Percentiles rank a stretch among this genome's conserved stretches.
Evolutionary conservation across 306 rosid species (phyloP).

Genomic region (Medicago arabica): DNA sequence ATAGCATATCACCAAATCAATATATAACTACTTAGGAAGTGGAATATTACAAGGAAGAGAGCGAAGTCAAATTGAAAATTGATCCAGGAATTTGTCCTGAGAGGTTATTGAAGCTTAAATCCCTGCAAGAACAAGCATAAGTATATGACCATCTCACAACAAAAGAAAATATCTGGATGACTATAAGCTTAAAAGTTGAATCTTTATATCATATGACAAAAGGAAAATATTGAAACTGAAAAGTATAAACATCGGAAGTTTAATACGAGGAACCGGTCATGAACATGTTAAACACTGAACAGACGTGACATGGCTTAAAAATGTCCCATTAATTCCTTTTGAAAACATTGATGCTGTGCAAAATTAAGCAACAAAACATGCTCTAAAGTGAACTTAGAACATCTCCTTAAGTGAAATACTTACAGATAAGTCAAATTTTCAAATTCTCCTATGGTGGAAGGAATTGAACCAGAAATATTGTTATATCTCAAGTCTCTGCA

Average conservation of each 20-base stretch:
- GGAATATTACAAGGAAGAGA: conserved; percentile 61
- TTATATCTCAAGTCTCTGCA: conserved; percentile 75
- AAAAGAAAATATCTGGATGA: background rate
- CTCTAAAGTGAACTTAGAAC: background rate
- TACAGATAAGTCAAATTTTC: conserved; percentile 56
- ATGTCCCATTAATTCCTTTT: background rate
- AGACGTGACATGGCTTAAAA: conserved; percentile 17
- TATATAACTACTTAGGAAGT: conserved; percentile 9
- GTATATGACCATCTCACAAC: background rate
- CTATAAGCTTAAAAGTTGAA: background rate
- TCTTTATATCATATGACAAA: conserved; percentile 10
- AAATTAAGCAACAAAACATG: background rate
- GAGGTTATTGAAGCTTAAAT: conserved; percentile 84
- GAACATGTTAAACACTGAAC: background rate
- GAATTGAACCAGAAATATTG: conserved; percentile 73
- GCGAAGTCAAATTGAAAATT: conserved; percentile 68
- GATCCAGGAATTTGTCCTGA: conserved; percentile 59
- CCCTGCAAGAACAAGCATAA: conserved; percentile 55
- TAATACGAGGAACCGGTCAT: background rate
- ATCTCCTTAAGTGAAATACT: conserved; percentile 35
- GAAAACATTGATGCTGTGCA: background rate
- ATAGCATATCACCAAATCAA: conserved; percentile 18
- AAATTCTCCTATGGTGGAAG: conserved; percentile 68
- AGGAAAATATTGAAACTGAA: conserved; percentile 2
- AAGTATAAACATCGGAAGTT: background rate